Conservation (phyloP, 176 grass and related monocot genomes). For the Luzula sylvatica region DNA sequence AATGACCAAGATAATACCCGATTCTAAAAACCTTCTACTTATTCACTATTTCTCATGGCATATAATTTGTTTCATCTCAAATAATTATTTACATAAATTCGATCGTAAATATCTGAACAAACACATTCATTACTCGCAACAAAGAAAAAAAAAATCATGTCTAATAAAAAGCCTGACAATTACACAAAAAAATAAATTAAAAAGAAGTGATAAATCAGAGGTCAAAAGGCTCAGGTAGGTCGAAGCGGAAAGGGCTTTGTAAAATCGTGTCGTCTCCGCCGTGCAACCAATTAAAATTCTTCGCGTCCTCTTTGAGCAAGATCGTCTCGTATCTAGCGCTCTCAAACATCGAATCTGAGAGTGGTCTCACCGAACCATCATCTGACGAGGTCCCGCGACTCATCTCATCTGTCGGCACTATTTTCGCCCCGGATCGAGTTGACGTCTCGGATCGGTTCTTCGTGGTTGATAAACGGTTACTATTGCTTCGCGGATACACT, state of each 20-base stretch:
- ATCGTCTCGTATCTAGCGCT: constrained; percentile 12
- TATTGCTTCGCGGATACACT: constrained; percentile 14
- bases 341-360: constrained; percentile 3
- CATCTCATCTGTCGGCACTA: constrained; percentile 16
- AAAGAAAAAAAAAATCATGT: neutral
- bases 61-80: too few species aligned
- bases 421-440: neutral
- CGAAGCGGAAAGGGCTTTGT: constrained; percentile 17
- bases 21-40: constrained; percentile 15
- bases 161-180: neutral
- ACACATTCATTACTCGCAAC: neutral
- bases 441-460: neutral
- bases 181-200: neutral
- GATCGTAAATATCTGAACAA: too few species aligned
- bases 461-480: neutral
- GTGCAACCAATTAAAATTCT: constrained; percentile 10
- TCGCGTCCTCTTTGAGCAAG: constrained; percentile 14
- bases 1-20: constrained; percentile 7
- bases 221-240: constrained; percentile 13
- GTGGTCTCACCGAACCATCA: constrained; percentile 5
- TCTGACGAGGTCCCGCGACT: constrained; percentile 1
- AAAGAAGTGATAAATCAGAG: neutral
- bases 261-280: constrained; percentile 11
- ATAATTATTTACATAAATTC: too few species aligned
- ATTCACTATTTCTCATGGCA: neutral